These are phyloP conservation scores for Telfairia occidentalis DNA, from an alignment of 331 rosid genomes.

Conservation along the genomic window DNA sequence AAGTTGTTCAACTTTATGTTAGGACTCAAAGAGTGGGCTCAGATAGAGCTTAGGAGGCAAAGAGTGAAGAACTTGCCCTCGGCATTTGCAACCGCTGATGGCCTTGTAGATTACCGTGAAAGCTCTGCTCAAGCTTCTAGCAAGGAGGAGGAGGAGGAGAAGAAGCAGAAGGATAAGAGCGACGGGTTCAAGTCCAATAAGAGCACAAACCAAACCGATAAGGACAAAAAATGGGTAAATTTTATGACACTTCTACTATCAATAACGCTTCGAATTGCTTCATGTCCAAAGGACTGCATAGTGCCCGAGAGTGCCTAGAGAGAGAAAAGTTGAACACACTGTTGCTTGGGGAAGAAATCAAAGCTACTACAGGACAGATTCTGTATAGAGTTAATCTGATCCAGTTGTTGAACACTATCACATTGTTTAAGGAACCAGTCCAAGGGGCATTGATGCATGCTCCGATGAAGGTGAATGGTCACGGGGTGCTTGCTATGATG, in stretches of 20 bases:
- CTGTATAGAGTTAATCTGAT: neutral
- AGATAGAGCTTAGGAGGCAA: neutral
- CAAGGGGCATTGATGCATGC: neutral
- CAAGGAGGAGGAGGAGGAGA: neutral
- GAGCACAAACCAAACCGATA: no score
- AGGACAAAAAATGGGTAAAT: no score
- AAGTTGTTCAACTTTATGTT: slow-evolving; percentile 5
- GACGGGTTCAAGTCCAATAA: neutral
- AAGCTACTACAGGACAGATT: no score
- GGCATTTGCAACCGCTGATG: neutral
- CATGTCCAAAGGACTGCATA: neutral
- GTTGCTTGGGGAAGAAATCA: neutral
- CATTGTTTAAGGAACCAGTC: neutral
- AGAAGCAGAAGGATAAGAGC: neutral
- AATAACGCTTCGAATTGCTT: no score
- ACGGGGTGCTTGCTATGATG: neutral
- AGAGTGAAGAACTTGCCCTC: neutral
- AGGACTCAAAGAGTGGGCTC: neutral
- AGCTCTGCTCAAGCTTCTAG: no score
- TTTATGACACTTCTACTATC: no score
- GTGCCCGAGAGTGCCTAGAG: neutral
- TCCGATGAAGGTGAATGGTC: no score
- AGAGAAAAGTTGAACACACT: neutral
- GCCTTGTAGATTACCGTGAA: no score
- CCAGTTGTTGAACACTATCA: neutral